phyloP scores from a whole-genome alignment of 2,329 filamentous ascomycete genomes.

The Hirsutella rhossiliensis region DNA sequence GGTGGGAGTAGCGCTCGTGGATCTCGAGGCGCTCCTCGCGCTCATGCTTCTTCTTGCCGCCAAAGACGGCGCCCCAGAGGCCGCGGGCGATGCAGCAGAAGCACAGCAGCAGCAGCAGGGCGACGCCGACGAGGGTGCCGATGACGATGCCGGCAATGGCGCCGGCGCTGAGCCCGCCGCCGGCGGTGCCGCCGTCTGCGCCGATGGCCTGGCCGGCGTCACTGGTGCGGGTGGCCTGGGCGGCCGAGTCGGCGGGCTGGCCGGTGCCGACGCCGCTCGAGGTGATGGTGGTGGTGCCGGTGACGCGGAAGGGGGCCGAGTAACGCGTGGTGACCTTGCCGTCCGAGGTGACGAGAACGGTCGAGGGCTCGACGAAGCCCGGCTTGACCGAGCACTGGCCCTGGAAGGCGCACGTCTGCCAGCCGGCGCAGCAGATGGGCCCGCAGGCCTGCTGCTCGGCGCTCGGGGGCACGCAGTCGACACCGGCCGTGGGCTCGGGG shows the following conservation, averaged over 20 bases:
- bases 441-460: conserved; percentile 52
- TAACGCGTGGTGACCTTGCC: conserved; percentile 42
- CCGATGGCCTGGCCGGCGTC: conserved; percentile 27
- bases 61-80: conserved; percentile 52
- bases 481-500: conserved; percentile 29
- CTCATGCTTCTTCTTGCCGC: conserved; percentile 36
- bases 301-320: conserved; percentile 38
- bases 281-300: conserved; percentile 40
- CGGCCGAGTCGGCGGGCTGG: conserved; percentile 36
- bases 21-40: conserved; percentile 46
- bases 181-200: conserved; percentile 22
- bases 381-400: conserved; percentile 47
- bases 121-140: conserved; percentile 54
- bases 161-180: conserved; percentile 48
- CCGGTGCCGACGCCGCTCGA: conserved; percentile 36
- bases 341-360: conserved; percentile 31
- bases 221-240: conserved; percentile 31
- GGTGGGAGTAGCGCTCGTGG: conserved; percentile 42
- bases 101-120: conserved; percentile 57
- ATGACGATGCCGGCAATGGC: conserved; percentile 76
- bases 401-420: conserved; percentile 51
- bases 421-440: conserved; percentile 55
- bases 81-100: conserved; percentile 60
- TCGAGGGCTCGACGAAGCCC: conserved; percentile 29
- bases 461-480: conserved; percentile 37